These are phyloP conservation scores for Pseudogymnoascus destructans DNA, from an alignment of 2,329 filamentous ascomycete genomes.

Conservation along the genomic window DNA sequence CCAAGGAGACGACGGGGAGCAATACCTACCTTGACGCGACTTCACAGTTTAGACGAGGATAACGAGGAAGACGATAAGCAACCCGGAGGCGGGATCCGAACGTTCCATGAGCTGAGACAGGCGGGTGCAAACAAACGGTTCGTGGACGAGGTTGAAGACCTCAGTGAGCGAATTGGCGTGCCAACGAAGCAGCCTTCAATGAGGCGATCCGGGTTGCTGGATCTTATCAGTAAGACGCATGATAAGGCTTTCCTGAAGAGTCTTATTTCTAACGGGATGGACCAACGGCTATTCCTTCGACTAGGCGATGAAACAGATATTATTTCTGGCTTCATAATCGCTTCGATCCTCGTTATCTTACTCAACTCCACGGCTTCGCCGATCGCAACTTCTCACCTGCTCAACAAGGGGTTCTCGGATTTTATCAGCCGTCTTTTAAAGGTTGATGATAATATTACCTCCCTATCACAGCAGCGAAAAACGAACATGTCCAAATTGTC, in stretches of 20 bases:
- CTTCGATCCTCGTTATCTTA: constrained; percentile 50
- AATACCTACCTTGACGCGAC: constrained; percentile 19
- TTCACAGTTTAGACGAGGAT: constrained; percentile 22
- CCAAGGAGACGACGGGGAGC: constrained; percentile 17
- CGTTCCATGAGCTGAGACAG: constrained; percentile 52
- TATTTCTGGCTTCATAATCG: constrained; percentile 48
- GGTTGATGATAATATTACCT: constrained; percentile 40
- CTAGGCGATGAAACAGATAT: constrained; percentile 46
- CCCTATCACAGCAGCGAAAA: constrained; percentile 49
- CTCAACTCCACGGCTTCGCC: constrained; percentile 46
- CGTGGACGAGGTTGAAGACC: constrained; percentile 51
- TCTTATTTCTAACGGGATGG: constrained; percentile 62
- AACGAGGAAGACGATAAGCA: constrained; percentile 21
- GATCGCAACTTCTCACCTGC: constrained; percentile 45
- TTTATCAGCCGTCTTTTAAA: constrained; percentile 44
- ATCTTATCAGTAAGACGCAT: constrained; percentile 45
- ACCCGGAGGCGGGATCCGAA: constrained; percentile 36
- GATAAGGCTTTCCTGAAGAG: constrained; percentile 52
- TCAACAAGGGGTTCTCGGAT: constrained; percentile 38
- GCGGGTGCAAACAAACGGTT: constrained; percentile 55
- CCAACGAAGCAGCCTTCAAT: constrained; percentile 37
- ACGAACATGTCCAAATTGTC: constrained; percentile 56
- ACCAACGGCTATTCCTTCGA: constrained; percentile 52
- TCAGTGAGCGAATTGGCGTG: constrained; percentile 45
- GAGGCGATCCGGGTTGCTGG: constrained; percentile 45